A percentile compares a stretch with the other conserved stretches of the same genome.
phyloP scores from a whole-genome alignment of 2,329 filamentous ascomycete genomes.

The Verticillium zaregamsianum region DNA sequence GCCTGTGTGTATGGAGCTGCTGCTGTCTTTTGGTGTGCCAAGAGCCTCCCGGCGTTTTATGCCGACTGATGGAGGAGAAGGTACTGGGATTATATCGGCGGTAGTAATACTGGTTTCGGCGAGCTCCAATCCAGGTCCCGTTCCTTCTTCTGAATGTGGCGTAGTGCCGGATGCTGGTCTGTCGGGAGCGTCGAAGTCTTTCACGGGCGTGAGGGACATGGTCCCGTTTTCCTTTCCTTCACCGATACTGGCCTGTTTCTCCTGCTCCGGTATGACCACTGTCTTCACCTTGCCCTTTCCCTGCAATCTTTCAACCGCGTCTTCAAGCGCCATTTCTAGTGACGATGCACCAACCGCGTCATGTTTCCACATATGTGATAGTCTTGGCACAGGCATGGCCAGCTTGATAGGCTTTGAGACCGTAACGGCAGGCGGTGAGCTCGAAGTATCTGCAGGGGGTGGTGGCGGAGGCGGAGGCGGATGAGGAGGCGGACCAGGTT shows the following conservation, averaged over 20 bases:
- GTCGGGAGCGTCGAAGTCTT: not conserved
- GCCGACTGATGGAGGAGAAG: not conserved
- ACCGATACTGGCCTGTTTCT: not conserved
- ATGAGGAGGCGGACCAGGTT: not conserved
- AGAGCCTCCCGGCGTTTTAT: not conserved
- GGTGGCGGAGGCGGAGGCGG: not conserved
- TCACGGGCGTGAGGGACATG: not conserved
- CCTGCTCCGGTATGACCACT: not conserved
- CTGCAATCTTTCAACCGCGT: slow-evolving; percentile 17
- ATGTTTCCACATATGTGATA: slow-evolving; percentile 24
- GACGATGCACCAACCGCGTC: slow-evolving; percentile 23
- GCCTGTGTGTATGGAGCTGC: not conserved
- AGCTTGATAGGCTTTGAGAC: not conserved
- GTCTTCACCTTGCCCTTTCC: slow-evolving; percentile 13
- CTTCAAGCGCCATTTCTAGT: slow-evolving; percentile 24
- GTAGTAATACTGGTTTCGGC: not conserved
- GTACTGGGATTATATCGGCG: not conserved
- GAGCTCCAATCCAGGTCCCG: not conserved
- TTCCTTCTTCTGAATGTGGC: not conserved
- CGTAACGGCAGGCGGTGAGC: not conserved
- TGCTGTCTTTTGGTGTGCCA: not conserved
- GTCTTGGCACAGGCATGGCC: slow-evolving; percentile 12
- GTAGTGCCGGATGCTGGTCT: not conserved
- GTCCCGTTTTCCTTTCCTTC: not conserved
- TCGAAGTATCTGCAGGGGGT: not conserved